Conservation (phyloP, 176 grass and related monocot genomes). For the Hordeum vulgare region DNA sequence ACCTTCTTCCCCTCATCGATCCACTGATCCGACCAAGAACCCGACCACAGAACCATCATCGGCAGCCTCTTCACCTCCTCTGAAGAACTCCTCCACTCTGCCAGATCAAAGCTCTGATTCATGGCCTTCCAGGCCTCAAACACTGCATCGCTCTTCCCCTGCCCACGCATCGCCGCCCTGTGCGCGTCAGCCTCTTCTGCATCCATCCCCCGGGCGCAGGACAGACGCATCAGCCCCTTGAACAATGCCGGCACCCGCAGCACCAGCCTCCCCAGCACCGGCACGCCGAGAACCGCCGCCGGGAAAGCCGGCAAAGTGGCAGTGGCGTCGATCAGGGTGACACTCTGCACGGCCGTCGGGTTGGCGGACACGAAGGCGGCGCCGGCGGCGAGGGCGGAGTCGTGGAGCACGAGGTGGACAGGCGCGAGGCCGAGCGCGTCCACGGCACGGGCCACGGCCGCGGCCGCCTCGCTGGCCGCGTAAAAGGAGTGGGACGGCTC, state of each 20-base stretch:
- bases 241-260: slow-evolving; percentile 29
- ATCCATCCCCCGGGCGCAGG: slow-evolving; percentile 47
- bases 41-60: slow-evolving; percentile 71
- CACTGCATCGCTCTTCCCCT: slow-evolving; percentile 35
- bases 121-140: slow-evolving; percentile 54
- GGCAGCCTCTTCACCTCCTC: slow-evolving; percentile 48
- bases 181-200: slow-evolving; percentile 35
- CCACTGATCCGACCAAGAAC: slow-evolving; percentile 77
- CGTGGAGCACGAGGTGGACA: slow-evolving; percentile 76
- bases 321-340: slow-evolving; percentile 55
- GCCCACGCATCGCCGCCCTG: slow-evolving; percentile 35
- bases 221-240: slow-evolving; percentile 50
- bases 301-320: slow-evolving; percentile 56
- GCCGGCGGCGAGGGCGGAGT: slow-evolving; percentile 49
- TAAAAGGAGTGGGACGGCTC: slow-evolving; percentile 23
- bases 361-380: slow-evolving; percentile 40
- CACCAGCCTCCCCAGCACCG: slow-evolving; percentile 31
- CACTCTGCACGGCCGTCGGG: slow-evolving; percentile 38
- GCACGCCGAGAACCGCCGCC: slow-evolving; percentile 42
- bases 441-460: slow-evolving; percentile 35
- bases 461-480: slow-evolving; percentile 32
- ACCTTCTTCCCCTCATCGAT: slow-evolving; percentile 69
- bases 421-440: slow-evolving; percentile 43
- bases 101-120: slow-evolving; percentile 77
- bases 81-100: slow-evolving; percentile 41